A percentile compares a stretch with the other conserved stretches of the same genome.
Conservation (phyloP, 805 yeast species). For the Starmerella powellii region DNA sequence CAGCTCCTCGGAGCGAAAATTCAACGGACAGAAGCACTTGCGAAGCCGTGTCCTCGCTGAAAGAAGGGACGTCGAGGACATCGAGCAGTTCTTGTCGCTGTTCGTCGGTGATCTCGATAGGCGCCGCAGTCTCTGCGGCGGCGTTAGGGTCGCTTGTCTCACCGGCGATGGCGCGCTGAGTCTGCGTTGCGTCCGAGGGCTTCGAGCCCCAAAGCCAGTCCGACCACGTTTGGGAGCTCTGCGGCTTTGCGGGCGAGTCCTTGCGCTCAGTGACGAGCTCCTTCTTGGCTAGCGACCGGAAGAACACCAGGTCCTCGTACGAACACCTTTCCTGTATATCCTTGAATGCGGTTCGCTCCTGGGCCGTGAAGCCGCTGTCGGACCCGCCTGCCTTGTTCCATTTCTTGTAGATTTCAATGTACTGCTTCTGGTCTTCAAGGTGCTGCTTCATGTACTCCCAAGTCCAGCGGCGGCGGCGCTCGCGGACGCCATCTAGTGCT, state of each 20-base stretch:
- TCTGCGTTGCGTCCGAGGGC: neutral
- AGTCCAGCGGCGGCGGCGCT: constrained; percentile 66
- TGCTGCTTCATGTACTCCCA: constrained; percentile 72
- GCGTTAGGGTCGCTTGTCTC: neutral
- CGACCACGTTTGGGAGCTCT: constrained; percentile 17
- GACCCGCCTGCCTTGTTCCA: constrained; percentile 35
- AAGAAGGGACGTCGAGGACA: constrained; percentile 82
- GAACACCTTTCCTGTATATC: constrained; percentile 47
- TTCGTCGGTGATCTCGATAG: constrained; percentile 53
- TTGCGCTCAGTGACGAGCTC: constrained; percentile 46
- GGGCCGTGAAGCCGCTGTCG: constrained; percentile 19
- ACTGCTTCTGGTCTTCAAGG: constrained; percentile 57
- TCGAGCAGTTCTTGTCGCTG: constrained; percentile 82
- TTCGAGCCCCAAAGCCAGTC: constrained; percentile 22
- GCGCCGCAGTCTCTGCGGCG: constrained; percentile 31
- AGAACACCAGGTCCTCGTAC: constrained; percentile 73
- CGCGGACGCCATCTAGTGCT: constrained; percentile 69
- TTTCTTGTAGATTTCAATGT: constrained; percentile 55
- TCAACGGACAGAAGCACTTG: constrained; percentile 49
- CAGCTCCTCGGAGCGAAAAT: constrained; percentile 64
- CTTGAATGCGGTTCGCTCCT: constrained; percentile 34
- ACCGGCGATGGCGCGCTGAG: neutral
- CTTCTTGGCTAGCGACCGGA: constrained; percentile 64
- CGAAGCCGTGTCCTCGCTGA: constrained; percentile 26
- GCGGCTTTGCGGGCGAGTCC: constrained; percentile 17